Evolutionary conservation across 2,329 filamentous ascomycete genomes (phyloP), one percentile per base, ranked within the genome.

Genomic region (Sporothrix dimorphospora): DNA sequence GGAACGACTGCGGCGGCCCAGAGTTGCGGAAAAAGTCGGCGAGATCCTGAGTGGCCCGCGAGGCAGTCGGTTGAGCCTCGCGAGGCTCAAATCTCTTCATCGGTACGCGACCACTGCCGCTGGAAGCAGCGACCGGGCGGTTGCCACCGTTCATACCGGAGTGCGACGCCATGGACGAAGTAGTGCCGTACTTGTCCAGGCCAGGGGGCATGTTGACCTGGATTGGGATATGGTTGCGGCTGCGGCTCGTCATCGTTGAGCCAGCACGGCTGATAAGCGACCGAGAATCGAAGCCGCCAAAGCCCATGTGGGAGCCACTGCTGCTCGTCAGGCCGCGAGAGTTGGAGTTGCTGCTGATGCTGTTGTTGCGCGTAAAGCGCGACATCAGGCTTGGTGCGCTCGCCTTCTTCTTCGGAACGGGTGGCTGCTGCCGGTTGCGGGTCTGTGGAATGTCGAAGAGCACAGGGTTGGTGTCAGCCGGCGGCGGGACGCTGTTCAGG

Each of bases 1-100:
- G 69, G 8, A 66, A 68, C 16, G 72, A 57, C 61, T 73, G 83
- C 1, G 90, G 89, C 3, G 92, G 91, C 45, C 85, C 90, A 16
- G 91, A 92, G 76, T 89, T 89, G 70, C 86, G 88, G 42, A 96
- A 81, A 79, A 95, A 95, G 69, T 89, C 88, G 0, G 92, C 92
- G 59, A 95, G 81, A 68, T 94, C 92, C 21, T 87, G 86, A 1
- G 91, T 94, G 61, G 82, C 80, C n/a, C 80, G 81, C 7, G 79
- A 80, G 3, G 79, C 75, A 8, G 76, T 75, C n/a, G 79, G 78
- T 47, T 82, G 80, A 3, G 87, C 81, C 4, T 89, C 87, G 61
- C 87, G 84, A 2, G 88, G 85, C 78, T 89, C 86, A 76, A 86
- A 90, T 76, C 81, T 86, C 81, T 87, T 90, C 85, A 86, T 87